Percentiles rank a stretch among this genome's conserved stretches.
These are phyloP conservation scores for Tardiomyces blankii DNA, from an alignment of 1,139 yeast species.

Conservation along the genomic window DNA sequence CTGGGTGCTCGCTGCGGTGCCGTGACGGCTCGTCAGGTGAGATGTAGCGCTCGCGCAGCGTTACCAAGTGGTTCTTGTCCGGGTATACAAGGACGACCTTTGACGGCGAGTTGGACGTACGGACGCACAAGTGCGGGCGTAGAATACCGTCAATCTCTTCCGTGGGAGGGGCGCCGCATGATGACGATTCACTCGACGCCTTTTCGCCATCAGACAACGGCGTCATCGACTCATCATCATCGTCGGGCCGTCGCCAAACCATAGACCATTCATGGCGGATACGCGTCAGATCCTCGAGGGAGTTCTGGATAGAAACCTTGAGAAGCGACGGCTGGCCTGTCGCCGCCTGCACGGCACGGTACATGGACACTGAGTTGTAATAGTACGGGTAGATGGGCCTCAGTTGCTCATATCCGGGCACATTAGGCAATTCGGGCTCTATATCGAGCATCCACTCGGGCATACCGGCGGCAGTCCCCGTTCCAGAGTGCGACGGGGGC, in stretches of 20 bases:
- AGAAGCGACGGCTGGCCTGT: slow-evolving; percentile 15
- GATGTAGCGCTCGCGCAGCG: slow-evolving; percentile 16
- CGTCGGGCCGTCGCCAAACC: slow-evolving; percentile 1
- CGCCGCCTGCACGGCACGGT: slow-evolving; percentile 11
- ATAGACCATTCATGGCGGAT: slow-evolving; percentile 21
- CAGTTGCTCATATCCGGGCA: slow-evolving; percentile 15
- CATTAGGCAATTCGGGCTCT: slow-evolving; percentile 3
- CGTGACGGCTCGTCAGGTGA: not conserved
- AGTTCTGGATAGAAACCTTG: slow-evolving; percentile 16
- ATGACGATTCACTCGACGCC: no score
- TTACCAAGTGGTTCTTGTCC: slow-evolving; percentile 11
- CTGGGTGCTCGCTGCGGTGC: not conserved
- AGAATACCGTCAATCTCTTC: slow-evolving; percentile 13
- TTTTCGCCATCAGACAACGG: no score
- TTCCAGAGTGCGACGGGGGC: not conserved
- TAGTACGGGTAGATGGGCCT: slow-evolving; percentile 17
- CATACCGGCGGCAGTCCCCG: not conserved
- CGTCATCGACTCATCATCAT: slow-evolving; percentile 3
- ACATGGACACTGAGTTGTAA: slow-evolving; percentile 17
- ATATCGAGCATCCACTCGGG: not conserved
- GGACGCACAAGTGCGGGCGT: slow-evolving; percentile 15
- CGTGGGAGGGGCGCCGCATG: no score
- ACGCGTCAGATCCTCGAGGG: slow-evolving; percentile 19
- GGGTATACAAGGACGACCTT: slow-evolving; percentile 16
- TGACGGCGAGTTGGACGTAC: slow-evolving; percentile 12